Base-by-base conservation (phyloP, 208 protist species). In the Leishmania lainsoni region DNA sequence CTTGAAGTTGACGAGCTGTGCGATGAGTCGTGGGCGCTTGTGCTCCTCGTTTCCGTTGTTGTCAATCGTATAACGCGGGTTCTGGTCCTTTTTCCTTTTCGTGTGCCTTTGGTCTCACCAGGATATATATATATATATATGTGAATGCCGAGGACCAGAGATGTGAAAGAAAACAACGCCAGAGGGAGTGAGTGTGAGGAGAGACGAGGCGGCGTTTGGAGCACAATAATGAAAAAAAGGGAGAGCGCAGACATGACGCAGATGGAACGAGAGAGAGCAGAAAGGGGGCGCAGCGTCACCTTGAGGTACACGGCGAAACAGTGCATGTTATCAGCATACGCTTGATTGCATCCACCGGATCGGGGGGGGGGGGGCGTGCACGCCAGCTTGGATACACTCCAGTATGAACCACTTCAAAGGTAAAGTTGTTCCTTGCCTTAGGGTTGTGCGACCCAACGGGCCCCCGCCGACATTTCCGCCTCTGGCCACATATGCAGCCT, bases 381-480 rank as follows among this genome's bases (percentile, higher is more conserved):
- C 26, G 26, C 26, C 26, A 17, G 26, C 12, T 32, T 63, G 20
- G 8, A 32, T n/a, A 63, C 29, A 10, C 9, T 32, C 58, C 42
- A 63, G 26, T 32, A n/a, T 16, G 58, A n/a, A 2, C 26, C 12
- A 17, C 16, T 29, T 9, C 5, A 63, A n/a, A 63, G 29, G 26
- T 63, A n/a, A 32, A 22, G 58, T 63, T 63, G 58, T 29, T 26
- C 58, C 26, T n/a, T 45, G 17, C 72, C 59, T 52, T 79, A 0
- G 17, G 5, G 69, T 56, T 35, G 29, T 56, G 0, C 26, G 26
- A 63, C 48, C 76, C 76, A 81, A 81, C 51, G 75, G 68, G n/a
- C 75, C 75, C 63, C 39, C 77, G 68, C 77, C 54, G 68, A 45
- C 42, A 45, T 45, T 45, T 45, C 42, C 42, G 42, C 42, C 0